phyloP scores from a whole-genome alignment of 805 yeast genomes.

The Torulaspora delbrueckii region DNA sequence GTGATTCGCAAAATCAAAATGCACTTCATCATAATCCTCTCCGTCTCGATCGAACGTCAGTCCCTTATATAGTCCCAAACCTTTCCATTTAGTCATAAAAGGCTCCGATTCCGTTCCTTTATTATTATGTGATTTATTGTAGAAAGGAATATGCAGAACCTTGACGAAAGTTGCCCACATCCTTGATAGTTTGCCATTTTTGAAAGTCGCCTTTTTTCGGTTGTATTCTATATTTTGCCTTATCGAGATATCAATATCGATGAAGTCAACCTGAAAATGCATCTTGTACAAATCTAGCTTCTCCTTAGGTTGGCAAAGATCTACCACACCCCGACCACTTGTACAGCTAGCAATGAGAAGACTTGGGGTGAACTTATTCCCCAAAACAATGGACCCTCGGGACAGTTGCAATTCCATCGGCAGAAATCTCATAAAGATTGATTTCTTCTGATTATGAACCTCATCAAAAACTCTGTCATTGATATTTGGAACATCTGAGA shows the following conservation, averaged over 20 bases:
- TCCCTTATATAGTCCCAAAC: constrained; percentile 58
- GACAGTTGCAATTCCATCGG: constrained; percentile 61
- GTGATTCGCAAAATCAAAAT: constrained; percentile 37
- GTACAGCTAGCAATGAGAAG: constrained; percentile 59
- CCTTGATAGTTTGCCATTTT: constrained; percentile 20
- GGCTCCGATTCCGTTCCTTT: constrained; percentile 12
- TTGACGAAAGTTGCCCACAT: constrained; percentile 23
- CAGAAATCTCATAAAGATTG: constrained; percentile 37
- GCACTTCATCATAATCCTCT: constrained; percentile 31
- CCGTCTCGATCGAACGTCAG: constrained; percentile 38
- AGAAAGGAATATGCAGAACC: constrained; percentile 10
- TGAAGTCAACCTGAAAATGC: constrained; percentile 41
- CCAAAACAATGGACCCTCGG: constrained; percentile 71
- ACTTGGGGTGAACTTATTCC: constrained; percentile 74
- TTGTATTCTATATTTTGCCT: constrained; percentile 68
- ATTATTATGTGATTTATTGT: constrained; percentile 1
- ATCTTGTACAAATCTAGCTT: constrained; percentile 55
- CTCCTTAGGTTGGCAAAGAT: constrained; percentile 43
- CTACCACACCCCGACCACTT: constrained; percentile 52
- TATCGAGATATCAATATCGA: constrained; percentile 53
- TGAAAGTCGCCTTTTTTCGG: constrained; percentile 29
- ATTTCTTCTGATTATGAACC: constrained; percentile 9
- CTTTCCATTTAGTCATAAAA: constrained; percentile 57
- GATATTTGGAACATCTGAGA: constrained; percentile 6
- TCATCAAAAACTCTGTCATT: constrained; percentile 22